Base-by-base conservation (phyloP, 768 basidiomycete species). In the Tubosaeta sp. region DNA sequence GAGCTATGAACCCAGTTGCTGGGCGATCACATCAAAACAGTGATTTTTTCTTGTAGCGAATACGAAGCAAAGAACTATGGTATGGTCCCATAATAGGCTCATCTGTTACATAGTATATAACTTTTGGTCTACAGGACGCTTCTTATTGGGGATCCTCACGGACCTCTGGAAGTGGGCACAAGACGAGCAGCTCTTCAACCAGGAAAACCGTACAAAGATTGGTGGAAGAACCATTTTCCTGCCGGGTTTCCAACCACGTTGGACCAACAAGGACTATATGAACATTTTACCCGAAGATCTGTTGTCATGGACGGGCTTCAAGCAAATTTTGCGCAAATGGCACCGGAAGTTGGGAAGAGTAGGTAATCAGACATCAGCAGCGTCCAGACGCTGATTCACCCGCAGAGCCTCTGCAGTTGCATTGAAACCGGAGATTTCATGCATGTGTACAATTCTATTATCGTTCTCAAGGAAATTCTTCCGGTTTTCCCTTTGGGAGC, bases 391-490 rank as follows among this genome's bases (percentile, higher is more conserved):
- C 46, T 55, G 14, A 52, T 1, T 13, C 17, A 22, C 35, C 53
- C 32, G 17, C 62, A 94, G 94, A 83, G 82, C 51, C 83, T 97
- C 58, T 74, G 78, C 17, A 86, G 83, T 31, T 93, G 88, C 64
- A 86, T 97, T 55, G 80, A 85, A 61, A 87, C 93, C 2, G 82
- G 81, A 46, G 95, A 95, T 63, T 98, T 95, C 67, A 95, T 97
- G 89, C 93, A 93, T 61, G 90, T 97, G 49, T 95, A 95, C 70
- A 99, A 99, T 65, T 81, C 91, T n/a, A 89, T 98, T 69, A 82
- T 95, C 35, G 85, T 99, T 27, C 76, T 97, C 57, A 91, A 94
- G 63, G 91, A 97, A 67, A 82, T 97, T 19, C 77, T 94, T 29
- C 86, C 90, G 1, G 86, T 91, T 46, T 97, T 97, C 71, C 95